Conservation (phyloP, 257 asterid species). For the Fraxinus excelsior region DNA sequence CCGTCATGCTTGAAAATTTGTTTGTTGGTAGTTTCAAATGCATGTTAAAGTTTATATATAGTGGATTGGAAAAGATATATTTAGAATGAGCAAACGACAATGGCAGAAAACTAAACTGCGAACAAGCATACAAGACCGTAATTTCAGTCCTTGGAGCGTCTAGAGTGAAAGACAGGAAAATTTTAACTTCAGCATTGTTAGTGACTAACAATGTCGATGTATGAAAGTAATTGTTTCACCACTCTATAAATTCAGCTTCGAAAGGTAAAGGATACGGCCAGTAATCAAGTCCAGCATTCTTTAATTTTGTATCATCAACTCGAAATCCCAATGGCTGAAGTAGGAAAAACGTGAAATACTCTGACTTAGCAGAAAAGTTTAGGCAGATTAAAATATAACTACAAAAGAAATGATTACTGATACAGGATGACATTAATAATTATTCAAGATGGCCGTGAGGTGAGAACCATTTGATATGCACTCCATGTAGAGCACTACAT, state of each 20-base stretch:
- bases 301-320: slow-evolving; percentile 77
- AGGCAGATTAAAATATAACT: slow-evolving; percentile 4
- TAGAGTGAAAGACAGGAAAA: not conserved
- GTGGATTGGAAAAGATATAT: not conserved
- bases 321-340: slow-evolving; percentile 87
- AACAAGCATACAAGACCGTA: not conserved
- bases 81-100: not conserved
- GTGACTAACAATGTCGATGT: not conserved
- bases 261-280: slow-evolving; percentile 87
- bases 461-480: too few species aligned
- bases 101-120: not conserved
- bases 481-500: too few species aligned
- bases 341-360: slow-evolving; percentile 20
- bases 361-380: too few species aligned
- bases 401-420: not conserved
- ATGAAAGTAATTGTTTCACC: not conserved
- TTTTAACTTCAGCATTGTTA: not conserved
- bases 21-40: not conserved
- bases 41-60: not conserved
- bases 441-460: too few species aligned
- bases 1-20: not conserved
- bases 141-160: not conserved
- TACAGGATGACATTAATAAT: too few species aligned
- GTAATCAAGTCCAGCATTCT: slow-evolving; percentile 95
- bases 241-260: not conserved